Percentiles rank a stretch among this genome's conserved stretches.
phyloP scores from a whole-genome alignment of 495 filamentous ascomycete species.

The Aspergillus baeticus region DNA sequence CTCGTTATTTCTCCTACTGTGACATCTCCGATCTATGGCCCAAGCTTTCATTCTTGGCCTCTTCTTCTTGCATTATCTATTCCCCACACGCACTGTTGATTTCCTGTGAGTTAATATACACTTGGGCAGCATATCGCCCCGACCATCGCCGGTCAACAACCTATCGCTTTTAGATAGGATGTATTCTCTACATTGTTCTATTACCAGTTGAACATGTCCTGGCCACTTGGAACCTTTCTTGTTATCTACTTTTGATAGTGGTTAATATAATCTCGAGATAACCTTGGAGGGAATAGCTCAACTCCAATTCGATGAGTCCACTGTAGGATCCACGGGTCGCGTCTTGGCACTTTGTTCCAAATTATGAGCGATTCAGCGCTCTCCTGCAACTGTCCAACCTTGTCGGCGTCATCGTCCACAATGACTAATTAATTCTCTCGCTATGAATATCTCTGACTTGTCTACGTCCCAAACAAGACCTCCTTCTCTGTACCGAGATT shows the following conservation, averaged over 20 bases:
- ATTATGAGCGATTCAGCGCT: neutral
- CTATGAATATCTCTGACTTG: conserved; percentile 18
- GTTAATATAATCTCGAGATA: neutral
- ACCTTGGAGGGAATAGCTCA: neutral
- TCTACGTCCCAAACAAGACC: conserved; percentile 12
- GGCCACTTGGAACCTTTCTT: neutral
- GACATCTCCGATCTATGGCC: neutral
- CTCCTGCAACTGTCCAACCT: conserved; percentile 1
- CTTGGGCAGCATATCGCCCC: neutral
- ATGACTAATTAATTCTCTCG: conserved; percentile 8
- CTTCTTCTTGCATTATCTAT: neutral
- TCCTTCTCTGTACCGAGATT: conserved; percentile 27
- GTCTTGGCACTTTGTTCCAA: neutral
- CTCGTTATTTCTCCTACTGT: neutral
- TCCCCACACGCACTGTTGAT: conserved; percentile 1
- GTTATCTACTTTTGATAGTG: neutral
- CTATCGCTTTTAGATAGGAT: neutral
- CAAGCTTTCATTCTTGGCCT: neutral
- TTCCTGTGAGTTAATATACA: neutral
- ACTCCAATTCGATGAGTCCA: neutral
- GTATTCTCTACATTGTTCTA: neutral
- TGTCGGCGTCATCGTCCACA: neutral
- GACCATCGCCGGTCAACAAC: too few species aligned
- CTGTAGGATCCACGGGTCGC: neutral
- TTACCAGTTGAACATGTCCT: neutral